Base-by-base conservation (phyloP, 768 basidiomycete genomes). In the Amanita brunnescens region DNA sequence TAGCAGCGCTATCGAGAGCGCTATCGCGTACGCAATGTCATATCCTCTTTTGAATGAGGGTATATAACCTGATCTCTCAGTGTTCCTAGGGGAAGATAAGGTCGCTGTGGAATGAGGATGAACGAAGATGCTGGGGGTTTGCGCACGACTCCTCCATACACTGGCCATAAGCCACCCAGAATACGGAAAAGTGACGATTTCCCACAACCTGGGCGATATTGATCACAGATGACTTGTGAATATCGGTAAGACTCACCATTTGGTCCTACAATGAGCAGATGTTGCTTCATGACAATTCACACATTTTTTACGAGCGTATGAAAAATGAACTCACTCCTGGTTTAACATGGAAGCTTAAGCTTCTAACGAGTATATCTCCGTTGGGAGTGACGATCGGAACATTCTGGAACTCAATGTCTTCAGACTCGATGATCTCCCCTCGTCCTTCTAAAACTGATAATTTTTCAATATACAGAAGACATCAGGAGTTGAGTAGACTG, bases 301-400 rank as follows among this genome's bases (percentile, higher is more conserved):
- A 49, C 8, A 30, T 9, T 14, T 34, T 14, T 16, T 34, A 1
- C 4, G 33, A 12, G 16, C 18, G 8, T 16, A 35, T n/a, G 9
- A 21, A 37, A 49, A n/a, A 21, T 29, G 43, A 24, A 67, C 69
- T 43, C 59, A 92, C 92, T 51, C 93, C 91, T 47, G 80, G 87
- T 64, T 89, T 87, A 49, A 98, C 87, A 57, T 81, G 80, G 73
- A 98, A 97, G 58, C 85, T 91, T 62, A 98, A 67, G 56, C 75
- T 83, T 65, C 77, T 79, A 47, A 99, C 77, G 3, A 99, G 76
- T 13, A 98, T 77, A 59, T 98, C 95, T 5, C 94, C 94, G 56
- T 96, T 97, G 1, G 95, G 95, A 9, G 92, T 94, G 23, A 98
- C 84, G 53, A 99, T 92, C 0, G 95, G 95, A 1, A 99, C 95